Evolutionary conservation across 257 asterid genomes (phyloP), one percentile per base, ranked within the genome.

Genomic region (Solanum megistacrolobum): DNA sequence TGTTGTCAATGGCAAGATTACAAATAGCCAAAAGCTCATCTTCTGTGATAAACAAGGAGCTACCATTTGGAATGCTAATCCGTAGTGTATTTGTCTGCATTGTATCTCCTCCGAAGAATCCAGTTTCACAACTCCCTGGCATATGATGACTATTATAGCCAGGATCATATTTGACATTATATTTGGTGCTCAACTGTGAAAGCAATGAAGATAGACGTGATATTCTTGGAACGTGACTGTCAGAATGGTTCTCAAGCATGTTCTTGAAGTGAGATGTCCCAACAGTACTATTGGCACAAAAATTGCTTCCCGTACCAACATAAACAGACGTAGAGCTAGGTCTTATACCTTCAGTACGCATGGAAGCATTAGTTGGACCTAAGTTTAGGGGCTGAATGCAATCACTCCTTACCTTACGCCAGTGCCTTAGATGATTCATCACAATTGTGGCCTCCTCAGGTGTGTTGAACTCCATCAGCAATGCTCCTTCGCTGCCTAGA

Each of bases 381-480:
- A 86, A 41, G 79, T 82, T 91, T 43, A 92, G 89, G 84, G 91
- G 91, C 69, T 87, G 90, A 81, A 32, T 87, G 86, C 90, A 88
- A 81, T 91, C 93, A 90, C 91, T 88, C 86, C 86, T 91, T 89
- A 91, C 95, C 91, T 90, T 94, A 55, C 99, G 98, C 86, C 92
- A 91, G 92, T 93, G 92, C 84, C 98, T 92, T 72, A 96, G 89
- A 91, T 93, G 98, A 90, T 92, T 93, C 87, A 95, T 94, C 7
- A 90, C 91, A 85, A 92, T 86, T 52, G 93, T 90, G 91, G 98
- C 98, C 91, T 96, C 99, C 92, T 96, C 98, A 62, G 98, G 98
- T 66, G 98, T 89, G 92, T 95, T 97, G 55, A 95, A 92, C 90
- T 96, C 98, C 91, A 96, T 82, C 83, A 96, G 76, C 87, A 96